Evolutionary conservation across 2,329 filamentous ascomycete species (phyloP), one percentile per base, ranked within the genome.

Genomic region (Talaromyces verruculosus): DNA sequence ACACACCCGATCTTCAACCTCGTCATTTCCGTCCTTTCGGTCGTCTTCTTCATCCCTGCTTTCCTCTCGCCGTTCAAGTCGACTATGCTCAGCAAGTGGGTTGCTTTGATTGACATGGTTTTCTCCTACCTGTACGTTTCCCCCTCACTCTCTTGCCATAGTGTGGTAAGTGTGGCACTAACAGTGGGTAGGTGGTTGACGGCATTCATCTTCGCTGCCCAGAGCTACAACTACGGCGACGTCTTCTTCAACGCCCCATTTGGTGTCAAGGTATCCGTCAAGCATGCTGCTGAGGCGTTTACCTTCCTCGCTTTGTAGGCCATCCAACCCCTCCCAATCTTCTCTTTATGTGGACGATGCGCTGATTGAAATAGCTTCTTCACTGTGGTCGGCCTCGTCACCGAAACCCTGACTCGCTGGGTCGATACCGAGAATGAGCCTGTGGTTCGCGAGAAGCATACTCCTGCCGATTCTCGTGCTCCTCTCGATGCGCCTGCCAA

Each of bases 221-320:
- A 82, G 72, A 80, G 82, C 75, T 83, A 82, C 69, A 72, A 74
- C 69, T 65, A 68, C 61, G 47, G 69, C 17, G 47, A 70, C 39
- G 82, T 80, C 71, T 67, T 39, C 62, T 47, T 68, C 33, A 71
- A 74, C 58, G 67, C 75, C 2, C 80, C 81, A 1, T 72, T 73
- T 0, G 72, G 72, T 51, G 63, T 74, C 17, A 57, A 63, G 35
- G 82, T 80, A 71, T 67, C 68, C 8, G 69, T 72, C 41, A 83
- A 83, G 71, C 71, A 74, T 58, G 76, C 79, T 22, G 78, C 76
- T 53, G 76, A 82, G 69, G 68, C 80, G 0, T 83, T 83, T 65
- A 79, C 79, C 41, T 82, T 82, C 72, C 65, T 82, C 0, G 74
- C 79, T 30, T 82, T 82, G 80, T 82, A 78, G 59, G 79, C 74